A percentile compares a stretch with the other conserved stretches of the same genome.
Conservation (phyloP, 371 early-diverging fungal species). For the Vairimorpha necatrix region DNA sequence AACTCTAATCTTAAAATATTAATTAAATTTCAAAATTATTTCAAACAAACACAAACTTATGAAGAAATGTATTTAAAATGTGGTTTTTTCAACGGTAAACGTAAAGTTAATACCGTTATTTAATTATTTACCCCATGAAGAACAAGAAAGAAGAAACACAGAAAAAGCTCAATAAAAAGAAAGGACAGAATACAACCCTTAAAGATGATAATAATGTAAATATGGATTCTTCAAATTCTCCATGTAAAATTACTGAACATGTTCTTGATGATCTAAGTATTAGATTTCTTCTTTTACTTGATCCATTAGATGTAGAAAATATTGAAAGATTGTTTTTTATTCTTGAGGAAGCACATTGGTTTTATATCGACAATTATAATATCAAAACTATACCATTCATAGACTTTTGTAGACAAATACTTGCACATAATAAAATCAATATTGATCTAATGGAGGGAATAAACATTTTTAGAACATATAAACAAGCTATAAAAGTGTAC, state of each 20-base stretch:
- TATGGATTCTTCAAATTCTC: no score
- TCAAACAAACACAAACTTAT: no score
- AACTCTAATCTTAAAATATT: no score
- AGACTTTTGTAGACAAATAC: conserved; percentile 61
- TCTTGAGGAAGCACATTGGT: conserved; percentile 99
- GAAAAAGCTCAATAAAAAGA: not conserved
- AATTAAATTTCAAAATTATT: no score
- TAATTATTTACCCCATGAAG: not conserved
- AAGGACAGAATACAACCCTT: not conserved
- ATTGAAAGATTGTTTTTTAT: conserved; percentile 91
- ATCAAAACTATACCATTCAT: conserved; percentile 67
- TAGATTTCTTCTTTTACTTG: conserved; percentile 88
- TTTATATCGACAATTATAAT: conserved; percentile 89
- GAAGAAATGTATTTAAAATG: no score
- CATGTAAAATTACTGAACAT: conserved; percentile 42
- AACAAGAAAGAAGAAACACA: not conserved
- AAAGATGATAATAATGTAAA: no score
- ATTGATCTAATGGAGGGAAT: conserved; percentile 74
- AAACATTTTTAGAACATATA: conserved; percentile 83
- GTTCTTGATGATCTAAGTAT: conserved; percentile 58
- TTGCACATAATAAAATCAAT: conserved; percentile 45
- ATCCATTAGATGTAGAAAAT: conserved; percentile 77
- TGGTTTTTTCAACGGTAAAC: no score
- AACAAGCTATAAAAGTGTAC: conserved; percentile 90
- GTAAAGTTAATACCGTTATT: no score